Evolutionary conservation across 1,139 yeast species (phyloP).

Genomic region (Hyphopichia khmerensis): DNA sequence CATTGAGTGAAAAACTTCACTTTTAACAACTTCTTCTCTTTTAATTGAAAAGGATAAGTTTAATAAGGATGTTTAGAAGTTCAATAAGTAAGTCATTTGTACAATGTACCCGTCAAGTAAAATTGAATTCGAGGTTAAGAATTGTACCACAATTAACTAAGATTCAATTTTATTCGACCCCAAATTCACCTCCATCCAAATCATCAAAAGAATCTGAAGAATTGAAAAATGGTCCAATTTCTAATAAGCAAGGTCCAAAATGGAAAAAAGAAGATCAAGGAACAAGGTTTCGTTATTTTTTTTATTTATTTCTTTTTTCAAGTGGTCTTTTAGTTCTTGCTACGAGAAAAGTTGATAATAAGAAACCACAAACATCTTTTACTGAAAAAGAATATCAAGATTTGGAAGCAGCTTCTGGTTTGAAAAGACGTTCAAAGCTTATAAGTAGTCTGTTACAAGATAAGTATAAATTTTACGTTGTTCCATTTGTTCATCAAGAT

Average conservation of each 20-base stretch:
- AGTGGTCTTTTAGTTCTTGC: constrained; percentile 54
- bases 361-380: constrained; percentile 48
- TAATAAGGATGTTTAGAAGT: no score
- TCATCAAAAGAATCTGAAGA: background rate
- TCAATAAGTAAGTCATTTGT: no score
- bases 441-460: constrained; percentile 28
- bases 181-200: background rate
- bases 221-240: constrained; percentile 1
- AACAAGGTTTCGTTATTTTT: constrained; percentile 49
- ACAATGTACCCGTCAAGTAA: no score
- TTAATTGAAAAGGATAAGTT: no score
- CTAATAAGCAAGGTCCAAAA: background rate
- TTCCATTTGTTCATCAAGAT: constrained; percentile 39
- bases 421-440: constrained; percentile 52
- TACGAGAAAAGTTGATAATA: constrained; percentile 52
- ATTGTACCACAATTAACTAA: background rate
- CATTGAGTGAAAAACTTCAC: no score
- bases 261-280: constrained; percentile 16
- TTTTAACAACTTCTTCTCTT: no score
- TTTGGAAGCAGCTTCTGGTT: constrained; percentile 49
- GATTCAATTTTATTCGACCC: background rate
- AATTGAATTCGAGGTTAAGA: no score
- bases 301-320: constrained; percentile 51
- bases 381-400: constrained; percentile 61
- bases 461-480: constrained; percentile 39